Conservation (phyloP, 169 alveolate species). For the Cryptosporidium bovis region DNA sequence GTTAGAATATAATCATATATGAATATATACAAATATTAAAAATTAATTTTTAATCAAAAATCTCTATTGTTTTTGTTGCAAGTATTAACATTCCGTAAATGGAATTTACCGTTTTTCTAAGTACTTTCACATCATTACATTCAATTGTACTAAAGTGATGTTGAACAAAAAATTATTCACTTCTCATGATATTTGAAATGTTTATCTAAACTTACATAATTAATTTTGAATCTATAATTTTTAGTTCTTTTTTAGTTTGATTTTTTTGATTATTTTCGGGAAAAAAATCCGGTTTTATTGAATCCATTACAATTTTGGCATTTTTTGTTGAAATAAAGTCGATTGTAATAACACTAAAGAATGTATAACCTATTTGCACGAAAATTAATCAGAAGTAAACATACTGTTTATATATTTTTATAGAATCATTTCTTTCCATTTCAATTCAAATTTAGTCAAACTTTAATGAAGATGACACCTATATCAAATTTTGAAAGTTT, state of each 20-base stretch:
- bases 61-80: slow-evolving; percentile 42
- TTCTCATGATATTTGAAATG: background rate
- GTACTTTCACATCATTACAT: slow-evolving; percentile 9
- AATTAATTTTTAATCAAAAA: background rate
- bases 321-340: slow-evolving; percentile 10
- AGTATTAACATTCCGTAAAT: slow-evolving; percentile 36
- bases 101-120: slow-evolving; percentile 44
- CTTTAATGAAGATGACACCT: too few species aligned
- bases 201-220: slow-evolving; percentile 21
- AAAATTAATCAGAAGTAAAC: background rate
- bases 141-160: slow-evolving; percentile 19
- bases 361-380: too few species aligned
- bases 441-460: too few species aligned
- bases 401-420: too few species aligned
- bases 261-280: background rate
- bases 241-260: slow-evolving; percentile 6
- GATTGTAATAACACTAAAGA: slow-evolving; percentile 17
- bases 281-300: slow-evolving; percentile 51
- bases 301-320: slow-evolving; percentile 54
- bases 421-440: too few species aligned
- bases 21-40: too few species aligned
- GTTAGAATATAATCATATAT: too few species aligned
- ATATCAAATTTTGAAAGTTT: too few species aligned
- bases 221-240: slow-evolving; percentile 6
- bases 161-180: background rate